A percentile compares a stretch with the other conserved stretches of the same genome.
phyloP scores from a whole-genome alignment of 148 eudicot species.

The Fagopyrum esculentum region DNA sequence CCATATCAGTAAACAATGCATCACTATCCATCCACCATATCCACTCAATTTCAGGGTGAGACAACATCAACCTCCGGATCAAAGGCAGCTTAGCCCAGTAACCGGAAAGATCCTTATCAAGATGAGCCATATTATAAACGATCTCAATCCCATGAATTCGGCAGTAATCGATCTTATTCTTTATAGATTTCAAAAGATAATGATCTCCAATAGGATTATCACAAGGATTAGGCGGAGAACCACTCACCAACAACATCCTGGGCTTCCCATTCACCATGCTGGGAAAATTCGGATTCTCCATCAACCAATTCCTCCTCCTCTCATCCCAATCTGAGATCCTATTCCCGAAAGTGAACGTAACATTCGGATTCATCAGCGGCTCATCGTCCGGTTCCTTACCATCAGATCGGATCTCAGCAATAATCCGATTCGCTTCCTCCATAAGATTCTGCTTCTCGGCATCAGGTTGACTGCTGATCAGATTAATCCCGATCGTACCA shows the following conservation, averaged over 20 bases:
- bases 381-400: constrained; percentile 27
- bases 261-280: constrained; percentile 36
- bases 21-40: constrained; percentile 94
- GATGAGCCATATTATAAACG: constrained; percentile 68
- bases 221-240: constrained; percentile 72
- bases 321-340: constrained; percentile 53
- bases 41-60: constrained; percentile 86
- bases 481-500: constrained; percentile 54
- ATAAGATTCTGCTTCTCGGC: constrained; percentile 19
- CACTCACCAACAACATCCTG: constrained; percentile 55
- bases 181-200: constrained; percentile 55
- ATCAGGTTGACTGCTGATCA: constrained; percentile 17
- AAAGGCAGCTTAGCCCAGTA: constrained; percentile 77
- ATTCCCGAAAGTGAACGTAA: constrained; percentile 54
- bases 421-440: constrained; percentile 39
- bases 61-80: constrained; percentile 62
- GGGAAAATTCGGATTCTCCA: constrained; percentile 32
- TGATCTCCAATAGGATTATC: constrained; percentile 86
- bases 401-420: constrained; percentile 49
- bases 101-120: constrained; percentile 64
- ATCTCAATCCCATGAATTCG: constrained; percentile 75
- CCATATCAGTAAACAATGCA: constrained; percentile 88
- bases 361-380: constrained; percentile 21
- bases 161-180: constrained; percentile 87
- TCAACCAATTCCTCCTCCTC: constrained; percentile 37